Percentiles rank a stretch among this genome's conserved stretches.
Evolutionary conservation across 805 yeast genomes (phyloP).

Genomic region (Ascoidea tarda): DNA sequence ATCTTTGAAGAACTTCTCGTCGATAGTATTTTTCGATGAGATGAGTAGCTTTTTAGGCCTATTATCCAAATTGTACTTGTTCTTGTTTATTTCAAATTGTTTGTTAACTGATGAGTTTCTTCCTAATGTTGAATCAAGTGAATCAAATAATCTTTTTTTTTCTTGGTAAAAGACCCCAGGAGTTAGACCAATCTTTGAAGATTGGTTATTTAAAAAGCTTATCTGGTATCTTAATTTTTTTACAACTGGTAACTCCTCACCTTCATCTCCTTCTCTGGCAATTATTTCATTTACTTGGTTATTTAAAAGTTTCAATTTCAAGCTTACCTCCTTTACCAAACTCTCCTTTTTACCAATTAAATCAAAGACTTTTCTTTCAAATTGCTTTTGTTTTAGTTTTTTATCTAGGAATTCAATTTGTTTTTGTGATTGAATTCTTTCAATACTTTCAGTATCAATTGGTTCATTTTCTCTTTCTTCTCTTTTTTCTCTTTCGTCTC

Average conservation of each 20-base stretch:
- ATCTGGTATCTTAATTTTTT: background rate
- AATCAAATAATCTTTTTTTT: background rate
- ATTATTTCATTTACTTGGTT: background rate
- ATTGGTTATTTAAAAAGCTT: background rate
- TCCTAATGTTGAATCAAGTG: background rate
- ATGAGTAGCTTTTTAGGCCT: slow-evolving; percentile 1
- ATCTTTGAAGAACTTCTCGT: background rate
- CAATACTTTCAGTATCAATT: background rate
- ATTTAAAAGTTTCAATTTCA: slow-evolving; percentile 3
- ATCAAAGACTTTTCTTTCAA: slow-evolving; percentile 7
- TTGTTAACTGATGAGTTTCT: background rate
- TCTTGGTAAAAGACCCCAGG: background rate
- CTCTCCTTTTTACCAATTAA: slow-evolving; percentile 4
- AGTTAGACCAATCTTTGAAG: background rate
- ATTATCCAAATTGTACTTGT: background rate
- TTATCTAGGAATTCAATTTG: background rate
- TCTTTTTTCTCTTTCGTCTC: too few relatives aligned
- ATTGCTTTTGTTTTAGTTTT: slow-evolving; percentile 1
- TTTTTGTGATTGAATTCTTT: background rate
- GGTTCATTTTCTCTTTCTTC: background rate
- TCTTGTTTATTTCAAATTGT: too few relatives aligned
- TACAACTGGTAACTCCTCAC: background rate
- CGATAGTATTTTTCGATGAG: background rate
- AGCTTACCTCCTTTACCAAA: slow-evolving; percentile 5
- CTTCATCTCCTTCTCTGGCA: background rate